These are phyloP conservation scores for Colletotrichum trifolii DNA, from an alignment of 2,329 filamentous ascomycete genomes.

Conservation along the genomic window DNA sequence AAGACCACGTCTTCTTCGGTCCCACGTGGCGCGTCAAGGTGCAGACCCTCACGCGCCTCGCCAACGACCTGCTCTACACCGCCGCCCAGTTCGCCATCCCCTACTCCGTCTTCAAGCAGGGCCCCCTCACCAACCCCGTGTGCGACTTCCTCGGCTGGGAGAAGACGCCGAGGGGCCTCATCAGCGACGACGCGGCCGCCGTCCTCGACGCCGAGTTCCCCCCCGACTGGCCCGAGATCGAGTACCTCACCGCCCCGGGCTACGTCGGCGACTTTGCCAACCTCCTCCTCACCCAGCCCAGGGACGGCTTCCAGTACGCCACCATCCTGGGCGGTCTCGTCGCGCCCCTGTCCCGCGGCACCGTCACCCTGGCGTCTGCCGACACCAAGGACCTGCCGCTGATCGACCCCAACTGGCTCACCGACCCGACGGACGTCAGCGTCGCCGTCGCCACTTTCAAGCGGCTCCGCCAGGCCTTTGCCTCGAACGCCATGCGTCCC, in stretches of 20 bases:
- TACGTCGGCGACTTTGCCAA: slow-evolving; percentile 35
- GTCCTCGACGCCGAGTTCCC: slow-evolving; percentile 14
- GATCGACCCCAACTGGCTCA: slow-evolving; percentile 60
- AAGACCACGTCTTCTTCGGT: slow-evolving; percentile 75
- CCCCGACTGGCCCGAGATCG: slow-evolving; percentile 30
- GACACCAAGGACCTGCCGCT: slow-evolving; percentile 51
- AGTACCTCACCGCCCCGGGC: slow-evolving; percentile 33
- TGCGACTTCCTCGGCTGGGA: slow-evolving; percentile 40
- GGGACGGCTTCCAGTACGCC: slow-evolving; percentile 38
- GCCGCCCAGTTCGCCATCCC: slow-evolving; percentile 3
- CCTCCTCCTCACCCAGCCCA: slow-evolving; percentile 14
- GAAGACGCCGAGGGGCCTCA: slow-evolving; percentile 30
- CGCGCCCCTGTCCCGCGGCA: slow-evolving; percentile 56
- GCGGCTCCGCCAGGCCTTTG: slow-evolving; percentile 52
- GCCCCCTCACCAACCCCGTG: slow-evolving; percentile 38
- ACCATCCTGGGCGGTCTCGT: slow-evolving; percentile 45
- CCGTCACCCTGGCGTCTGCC: slow-evolving; percentile 50
- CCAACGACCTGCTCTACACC: slow-evolving; percentile 20
- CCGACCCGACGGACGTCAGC: slow-evolving; percentile 54
- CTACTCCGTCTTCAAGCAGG: slow-evolving; percentile 27
- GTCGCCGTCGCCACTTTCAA: slow-evolving; percentile 55
- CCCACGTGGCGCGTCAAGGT: slow-evolving; percentile 36
- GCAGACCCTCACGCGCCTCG: slow-evolving; percentile 33
- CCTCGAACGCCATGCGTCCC: slow-evolving; percentile 41
- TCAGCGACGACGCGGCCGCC: not conserved